Evolutionary conservation across 495 filamentous ascomycete species (phyloP), one percentile per base, ranked within the genome.

Genomic region (Xylaria longipes): DNA sequence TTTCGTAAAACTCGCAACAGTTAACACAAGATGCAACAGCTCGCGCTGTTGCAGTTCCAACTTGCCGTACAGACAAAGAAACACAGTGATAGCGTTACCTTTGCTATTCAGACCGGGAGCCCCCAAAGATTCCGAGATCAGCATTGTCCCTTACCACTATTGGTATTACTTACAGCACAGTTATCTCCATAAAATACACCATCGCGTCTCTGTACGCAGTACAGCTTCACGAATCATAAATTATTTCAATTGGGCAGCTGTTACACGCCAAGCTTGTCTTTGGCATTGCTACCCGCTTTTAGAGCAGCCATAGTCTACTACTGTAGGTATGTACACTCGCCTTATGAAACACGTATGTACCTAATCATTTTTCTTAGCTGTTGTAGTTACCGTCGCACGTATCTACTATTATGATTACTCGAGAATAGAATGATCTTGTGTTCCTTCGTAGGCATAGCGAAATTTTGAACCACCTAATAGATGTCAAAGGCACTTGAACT

Each of bases 161-260:
- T 20, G 17, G 31, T 37, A 37, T 6, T n/a, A n/a, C n/a, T n/a
- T n/a, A 35, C 29, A 22, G 57, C 57, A 60, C 57, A 60, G 57
- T 39, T 60, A 60, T 60, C 31, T 37, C 25, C 57, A 12, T 37
- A 22, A 60, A 22, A 60, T 11, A 60, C 33, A 31, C 52, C 29
- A 33, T 31, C 52, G 17, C 8, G 14, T 56, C 3, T 17, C 52
- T 31, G 52, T 22, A 31, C 3, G 6, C 52, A 17, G 52, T 22
- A 31, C 27, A n/a, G 31, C 57, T 22, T 60, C 57, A 60, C 57
- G 57, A 60, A 60, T 60, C 57, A 60, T n/a, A n/a, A 5, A 60
- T n/a, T 17, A 20, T n/a, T 60, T 37, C 17, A 60, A 20, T 37
- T 29, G 25, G 50, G 31, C 50, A 56, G 50, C 14, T 56, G 50